phyloP scores from a whole-genome alignment of 2,329 filamentous ascomycete species.

The Cytospora piceicola region DNA sequence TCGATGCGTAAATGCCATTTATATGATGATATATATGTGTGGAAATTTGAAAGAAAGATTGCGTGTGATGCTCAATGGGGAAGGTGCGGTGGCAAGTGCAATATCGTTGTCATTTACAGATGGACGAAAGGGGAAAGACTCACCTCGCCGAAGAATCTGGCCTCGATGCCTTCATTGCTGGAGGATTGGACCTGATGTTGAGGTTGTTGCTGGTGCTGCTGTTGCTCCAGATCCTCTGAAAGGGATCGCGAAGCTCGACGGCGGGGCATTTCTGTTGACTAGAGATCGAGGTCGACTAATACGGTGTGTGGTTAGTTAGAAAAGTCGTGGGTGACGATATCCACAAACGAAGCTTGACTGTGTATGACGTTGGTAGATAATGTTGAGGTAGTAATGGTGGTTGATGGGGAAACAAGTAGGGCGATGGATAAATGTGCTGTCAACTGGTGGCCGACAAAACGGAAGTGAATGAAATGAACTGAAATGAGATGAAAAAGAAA shows the following conservation, averaged over 20 bases:
- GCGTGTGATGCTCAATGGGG: not conserved
- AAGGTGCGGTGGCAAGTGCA: not conserved
- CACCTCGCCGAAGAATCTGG: conserved; percentile 26
- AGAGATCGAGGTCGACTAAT: not conserved
- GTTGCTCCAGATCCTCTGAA: not conserved
- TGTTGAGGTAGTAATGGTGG: too few species aligned
- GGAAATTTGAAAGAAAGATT: too few species aligned
- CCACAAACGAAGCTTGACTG: not conserved
- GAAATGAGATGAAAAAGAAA: not conserved
- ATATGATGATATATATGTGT: not conserved
- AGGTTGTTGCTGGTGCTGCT: conserved; percentile 3
- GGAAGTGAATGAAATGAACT: not conserved
- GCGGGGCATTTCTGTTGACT: conserved; percentile 23
- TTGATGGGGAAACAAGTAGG: not conserved
- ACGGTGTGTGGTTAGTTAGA: too few species aligned
- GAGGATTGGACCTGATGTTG: not conserved
- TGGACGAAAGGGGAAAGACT: not conserved
- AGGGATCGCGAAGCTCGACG: conserved; percentile 4
- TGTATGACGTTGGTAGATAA: too few species aligned
- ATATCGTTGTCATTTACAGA: too few species aligned
- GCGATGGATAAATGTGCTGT: not conserved
- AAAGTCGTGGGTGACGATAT: not conserved
- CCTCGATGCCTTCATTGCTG: conserved; percentile 10
- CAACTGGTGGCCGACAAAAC: not conserved
- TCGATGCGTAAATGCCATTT: not conserved